Conservation (phyloP, 805 yeast genomes). For the Metschnikowia reukaufii region DNA sequence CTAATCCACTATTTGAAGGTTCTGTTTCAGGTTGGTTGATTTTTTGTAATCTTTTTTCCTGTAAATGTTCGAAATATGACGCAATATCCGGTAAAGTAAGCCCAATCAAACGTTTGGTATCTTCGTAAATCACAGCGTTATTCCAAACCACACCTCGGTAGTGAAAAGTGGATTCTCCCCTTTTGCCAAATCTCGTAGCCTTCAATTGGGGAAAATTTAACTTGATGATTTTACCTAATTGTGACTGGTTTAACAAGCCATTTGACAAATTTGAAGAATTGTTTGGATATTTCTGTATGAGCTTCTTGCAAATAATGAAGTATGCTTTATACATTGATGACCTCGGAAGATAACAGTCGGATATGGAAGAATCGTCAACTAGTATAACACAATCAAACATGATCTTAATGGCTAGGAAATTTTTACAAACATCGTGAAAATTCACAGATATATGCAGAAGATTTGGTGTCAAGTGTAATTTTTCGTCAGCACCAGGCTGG, state of each 20-base stretch:
- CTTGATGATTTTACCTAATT: conserved; percentile 42
- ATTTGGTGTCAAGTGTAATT: not conserved
- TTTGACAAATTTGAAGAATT: not conserved
- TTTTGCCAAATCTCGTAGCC: conserved; percentile 39
- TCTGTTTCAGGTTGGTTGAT: not conserved
- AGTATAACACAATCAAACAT: conserved; percentile 34
- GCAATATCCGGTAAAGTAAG: conserved; percentile 33
- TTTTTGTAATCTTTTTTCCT: not conserved
- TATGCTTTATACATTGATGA: conserved; percentile 42
- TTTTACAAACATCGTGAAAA: conserved; percentile 43
- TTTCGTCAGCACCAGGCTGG: not conserved
- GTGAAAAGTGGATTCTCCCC: conserved; percentile 45
- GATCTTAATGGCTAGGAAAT: conserved; percentile 43
- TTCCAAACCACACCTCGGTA: conserved; percentile 44
- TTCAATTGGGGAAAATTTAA: conserved; percentile 38
- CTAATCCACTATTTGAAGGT: not conserved
- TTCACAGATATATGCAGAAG: conserved; percentile 25
- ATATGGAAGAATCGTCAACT: conserved; percentile 20
- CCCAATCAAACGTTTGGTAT: conserved; percentile 31
- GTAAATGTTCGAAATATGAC: conserved; percentile 25
- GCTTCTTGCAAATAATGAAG: conserved; percentile 39
- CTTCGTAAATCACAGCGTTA: conserved; percentile 30
- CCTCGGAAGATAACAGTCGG: conserved; percentile 36
- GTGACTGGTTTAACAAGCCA: conserved; percentile 41
- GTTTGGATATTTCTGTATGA: conserved; percentile 26